phyloP scores from a whole-genome alignment of 2,329 filamentous ascomycete species.

The Fusarium udum region DNA sequence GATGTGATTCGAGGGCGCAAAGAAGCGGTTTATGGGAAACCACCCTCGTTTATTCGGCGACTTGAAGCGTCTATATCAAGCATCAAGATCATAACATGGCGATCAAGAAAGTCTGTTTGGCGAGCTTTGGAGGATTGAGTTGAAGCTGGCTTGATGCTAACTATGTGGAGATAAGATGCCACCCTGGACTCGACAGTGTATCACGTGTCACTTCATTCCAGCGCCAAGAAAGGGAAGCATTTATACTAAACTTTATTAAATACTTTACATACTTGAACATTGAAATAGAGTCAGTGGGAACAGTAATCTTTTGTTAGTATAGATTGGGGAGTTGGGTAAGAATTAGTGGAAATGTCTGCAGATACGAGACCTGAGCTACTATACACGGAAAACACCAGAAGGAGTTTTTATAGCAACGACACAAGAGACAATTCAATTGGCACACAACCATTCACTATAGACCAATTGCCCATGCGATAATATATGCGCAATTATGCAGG shows the following conservation, averaged over 20 bases:
- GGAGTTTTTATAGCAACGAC: no score
- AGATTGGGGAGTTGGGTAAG: not conserved
- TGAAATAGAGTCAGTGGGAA: not conserved
- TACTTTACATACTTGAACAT: not conserved
- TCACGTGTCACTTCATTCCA: constrained; percentile 34
- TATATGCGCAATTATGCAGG: not conserved
- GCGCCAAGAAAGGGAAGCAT: not conserved
- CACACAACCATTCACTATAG: not conserved
- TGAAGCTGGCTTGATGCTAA: not conserved
- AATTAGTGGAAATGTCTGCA: not conserved
- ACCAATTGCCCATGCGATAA: not conserved
- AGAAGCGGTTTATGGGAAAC: not conserved
- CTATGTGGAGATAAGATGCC: constrained; percentile 42
- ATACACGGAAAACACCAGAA: fast-evolving
- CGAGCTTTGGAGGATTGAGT: not conserved
- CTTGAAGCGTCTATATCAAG: constrained; percentile 12
- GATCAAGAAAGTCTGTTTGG: not conserved
- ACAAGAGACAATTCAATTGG: no score
- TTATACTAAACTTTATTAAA: not conserved
- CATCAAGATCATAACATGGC: constrained; percentile 34
- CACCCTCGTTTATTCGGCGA: constrained; percentile 8
- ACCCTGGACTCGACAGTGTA: constrained; percentile 33
- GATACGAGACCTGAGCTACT: not conserved
- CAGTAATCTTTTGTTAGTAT: not conserved
- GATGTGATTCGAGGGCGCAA: not conserved